Evolutionary conservation across 2,329 filamentous ascomycete genomes (phyloP).

Genomic region (Penicillium sp.): DNA sequence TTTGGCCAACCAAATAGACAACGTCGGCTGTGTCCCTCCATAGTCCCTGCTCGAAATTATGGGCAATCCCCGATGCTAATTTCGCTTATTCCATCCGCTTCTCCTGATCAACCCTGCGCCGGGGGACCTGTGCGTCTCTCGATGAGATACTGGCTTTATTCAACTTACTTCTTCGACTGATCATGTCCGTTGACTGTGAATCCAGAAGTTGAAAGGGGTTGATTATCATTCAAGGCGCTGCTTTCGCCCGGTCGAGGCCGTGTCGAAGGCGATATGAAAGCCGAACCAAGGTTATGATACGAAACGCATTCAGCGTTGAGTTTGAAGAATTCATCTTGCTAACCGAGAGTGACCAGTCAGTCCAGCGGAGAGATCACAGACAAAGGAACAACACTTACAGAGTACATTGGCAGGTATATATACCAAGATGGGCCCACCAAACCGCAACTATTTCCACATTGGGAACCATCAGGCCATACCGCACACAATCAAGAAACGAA

Average conservation of each 20-base stretch:
- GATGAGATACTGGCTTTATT: neutral
- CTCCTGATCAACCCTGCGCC: neutral
- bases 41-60: too few relatives aligned
- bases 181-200: neutral
- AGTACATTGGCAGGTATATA: neutral
- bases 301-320: neutral
- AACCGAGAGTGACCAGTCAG: neutral
- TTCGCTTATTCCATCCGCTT: neutral
- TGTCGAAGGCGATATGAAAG: neutral
- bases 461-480: neutral
- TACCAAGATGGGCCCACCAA: neutral
- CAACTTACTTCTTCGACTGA: neutral
- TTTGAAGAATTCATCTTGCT: neutral
- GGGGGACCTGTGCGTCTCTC: too few relatives aligned
- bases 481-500: neutral
- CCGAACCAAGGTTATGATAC: too few relatives aligned
- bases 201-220: neutral
- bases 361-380: neutral
- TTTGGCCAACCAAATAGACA: neutral
- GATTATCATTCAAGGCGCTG: neutral
- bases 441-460: neutral
- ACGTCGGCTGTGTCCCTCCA: too few relatives aligned
- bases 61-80: neutral
- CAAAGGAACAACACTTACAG: neutral
- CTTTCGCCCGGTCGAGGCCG: neutral